A percentile compares a stretch with the other conserved stretches of the same genome.
phyloP scores from a whole-genome alignment of 83 land plant species.

The Picea abies region DNA sequence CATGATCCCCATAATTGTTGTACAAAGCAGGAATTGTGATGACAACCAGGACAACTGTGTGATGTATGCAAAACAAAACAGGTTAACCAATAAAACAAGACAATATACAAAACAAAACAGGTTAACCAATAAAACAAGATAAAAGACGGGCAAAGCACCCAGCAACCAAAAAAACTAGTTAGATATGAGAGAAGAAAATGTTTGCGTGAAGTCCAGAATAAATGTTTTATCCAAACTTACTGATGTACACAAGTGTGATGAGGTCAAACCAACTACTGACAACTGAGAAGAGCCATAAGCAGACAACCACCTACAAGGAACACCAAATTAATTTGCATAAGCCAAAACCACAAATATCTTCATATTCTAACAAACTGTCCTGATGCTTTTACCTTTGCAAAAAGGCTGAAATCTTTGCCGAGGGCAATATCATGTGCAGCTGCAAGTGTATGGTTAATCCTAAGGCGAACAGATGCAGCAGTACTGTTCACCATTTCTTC shows the following conservation, averaged over 20 bases:
- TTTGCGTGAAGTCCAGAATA: background rate
- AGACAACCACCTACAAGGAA: slow-evolving; percentile 34
- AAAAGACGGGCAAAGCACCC: background rate
- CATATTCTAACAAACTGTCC: background rate
- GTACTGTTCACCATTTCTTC: slow-evolving; percentile 61
- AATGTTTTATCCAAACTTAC: slow-evolving; percentile 41
- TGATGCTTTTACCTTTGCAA: slow-evolving; percentile 37
- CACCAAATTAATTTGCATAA: too few relatives aligned
- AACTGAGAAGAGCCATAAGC: slow-evolving; percentile 55
- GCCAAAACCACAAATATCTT: background rate
- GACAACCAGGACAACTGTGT: slow-evolving; percentile 47
- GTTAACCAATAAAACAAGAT: background rate
- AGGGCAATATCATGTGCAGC: slow-evolving; percentile 62
- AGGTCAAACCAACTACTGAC: slow-evolving; percentile 63
- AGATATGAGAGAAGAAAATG: background rate
- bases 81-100: background rate
- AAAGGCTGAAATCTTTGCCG: slow-evolving; percentile 68
- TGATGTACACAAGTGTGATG: slow-evolving; percentile 51
- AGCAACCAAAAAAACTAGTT: background rate
- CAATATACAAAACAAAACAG: background rate
- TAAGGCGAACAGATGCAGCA: slow-evolving; percentile 38
- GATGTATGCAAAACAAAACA: background rate
- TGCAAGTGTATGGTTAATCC: slow-evolving; percentile 45
- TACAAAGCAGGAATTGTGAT: slow-evolving; percentile 74
- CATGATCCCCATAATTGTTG: slow-evolving; percentile 50